Conservation (phyloP, 1,284 basidiomycete genomes). For the Apiotrichum sp. region DNA sequence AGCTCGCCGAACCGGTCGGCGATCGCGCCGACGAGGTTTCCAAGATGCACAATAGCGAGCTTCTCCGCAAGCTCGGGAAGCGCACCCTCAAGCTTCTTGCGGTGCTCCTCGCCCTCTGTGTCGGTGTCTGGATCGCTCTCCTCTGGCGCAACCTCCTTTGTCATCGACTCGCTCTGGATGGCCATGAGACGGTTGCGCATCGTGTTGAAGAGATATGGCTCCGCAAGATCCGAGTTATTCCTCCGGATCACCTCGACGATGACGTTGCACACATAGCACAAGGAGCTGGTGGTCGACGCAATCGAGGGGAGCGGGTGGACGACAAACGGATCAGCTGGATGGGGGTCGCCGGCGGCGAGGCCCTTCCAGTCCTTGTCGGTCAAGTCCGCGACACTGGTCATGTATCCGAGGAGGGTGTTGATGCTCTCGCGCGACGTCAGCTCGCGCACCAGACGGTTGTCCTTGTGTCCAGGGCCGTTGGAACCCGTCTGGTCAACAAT, state of each 20-base stretch:
- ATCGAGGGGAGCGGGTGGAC: conserved; percentile 55
- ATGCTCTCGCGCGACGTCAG: conserved; percentile 74
- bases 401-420: conserved; percentile 67
- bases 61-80: conserved; percentile 81
- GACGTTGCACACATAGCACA: conserved; percentile 81
- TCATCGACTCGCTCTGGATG: conserved; percentile 44
- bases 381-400: conserved; percentile 62
- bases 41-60: conserved; percentile 89
- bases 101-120: conserved; percentile 56
- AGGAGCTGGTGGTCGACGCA: conserved; percentile 76
- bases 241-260: conserved; percentile 95
- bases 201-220: conserved; percentile 96
- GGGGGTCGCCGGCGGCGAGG: conserved; percentile 16
- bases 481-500: conserved; percentile 46
- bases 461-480: conserved; percentile 25
- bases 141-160: conserved; percentile 7
- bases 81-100: conserved; percentile 65
- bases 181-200: conserved; percentile 83
- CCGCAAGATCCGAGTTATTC: conserved; percentile 98
- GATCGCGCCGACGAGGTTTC: conserved; percentile 72
- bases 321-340: conserved; percentile 33
- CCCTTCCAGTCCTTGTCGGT: conserved; percentile 30
- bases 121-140: background rate
- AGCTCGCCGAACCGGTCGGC: conserved; percentile 65
- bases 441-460: conserved; percentile 82